Evolutionary conservation across 2,329 filamentous ascomycete genomes (phyloP).

Genomic region (Colletotrichum sp.): DNA sequence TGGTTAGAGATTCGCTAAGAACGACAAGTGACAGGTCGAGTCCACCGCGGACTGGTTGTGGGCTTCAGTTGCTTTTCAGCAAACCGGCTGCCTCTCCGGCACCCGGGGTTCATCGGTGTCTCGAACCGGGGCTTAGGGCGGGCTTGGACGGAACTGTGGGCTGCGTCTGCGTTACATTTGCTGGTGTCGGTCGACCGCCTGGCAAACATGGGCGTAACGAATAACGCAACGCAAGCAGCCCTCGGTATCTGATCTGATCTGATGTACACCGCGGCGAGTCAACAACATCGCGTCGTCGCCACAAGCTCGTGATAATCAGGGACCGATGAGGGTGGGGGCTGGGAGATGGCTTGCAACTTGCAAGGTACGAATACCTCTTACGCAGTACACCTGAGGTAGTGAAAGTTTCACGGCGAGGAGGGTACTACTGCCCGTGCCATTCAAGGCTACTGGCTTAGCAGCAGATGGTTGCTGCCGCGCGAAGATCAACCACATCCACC

Average conservation of each 20-base stretch:
- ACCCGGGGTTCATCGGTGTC: slow-evolving; percentile 5
- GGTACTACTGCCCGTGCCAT: background rate
- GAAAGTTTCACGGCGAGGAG: background rate
- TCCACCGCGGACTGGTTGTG: background rate
- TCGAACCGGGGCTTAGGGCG: slow-evolving; percentile 5
- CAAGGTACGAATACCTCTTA: background rate
- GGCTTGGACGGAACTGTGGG: background rate
- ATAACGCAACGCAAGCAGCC: background rate
- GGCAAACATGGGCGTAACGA: background rate
- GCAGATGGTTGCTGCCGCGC: background rate
- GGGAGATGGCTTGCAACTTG: background rate
- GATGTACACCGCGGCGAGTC: background rate
- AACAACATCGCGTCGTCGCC: slow-evolving; percentile 1
- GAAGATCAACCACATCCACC: slow-evolving; percentile 4
- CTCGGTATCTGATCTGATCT: background rate
- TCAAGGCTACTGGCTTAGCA: background rate
- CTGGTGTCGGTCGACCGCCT: background rate
- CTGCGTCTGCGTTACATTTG: background rate
- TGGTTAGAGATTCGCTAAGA: background rate
- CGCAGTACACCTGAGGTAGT: background rate
- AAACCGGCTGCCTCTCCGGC: slow-evolving; percentile 21
- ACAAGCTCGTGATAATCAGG: slow-evolving; percentile 1
- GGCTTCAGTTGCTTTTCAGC: background rate
- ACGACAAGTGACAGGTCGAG: slow-evolving; percentile 5
- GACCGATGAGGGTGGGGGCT: background rate